Evolutionary conservation across 768 basidiomycete species (phyloP).

Genomic region (Mrakia blollopis): DNA sequence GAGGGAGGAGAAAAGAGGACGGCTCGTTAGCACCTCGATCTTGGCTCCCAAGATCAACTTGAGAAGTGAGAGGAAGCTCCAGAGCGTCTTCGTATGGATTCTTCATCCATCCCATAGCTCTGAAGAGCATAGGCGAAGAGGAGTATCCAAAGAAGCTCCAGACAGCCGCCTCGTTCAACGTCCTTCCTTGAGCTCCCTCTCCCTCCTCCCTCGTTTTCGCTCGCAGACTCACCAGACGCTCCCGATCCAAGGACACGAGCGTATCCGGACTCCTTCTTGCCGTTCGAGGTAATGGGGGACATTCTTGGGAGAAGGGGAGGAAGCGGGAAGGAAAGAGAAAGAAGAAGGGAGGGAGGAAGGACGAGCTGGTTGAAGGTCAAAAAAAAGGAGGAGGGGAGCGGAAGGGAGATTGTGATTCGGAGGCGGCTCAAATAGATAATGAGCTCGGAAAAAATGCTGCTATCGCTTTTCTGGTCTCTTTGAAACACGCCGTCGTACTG

Average conservation of each 20-base stretch:
- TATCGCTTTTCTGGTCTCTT: too few relatives aligned
- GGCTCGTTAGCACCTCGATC: neutral
- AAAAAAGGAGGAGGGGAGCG: neutral
- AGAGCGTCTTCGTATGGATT: neutral
- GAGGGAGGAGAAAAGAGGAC: neutral
- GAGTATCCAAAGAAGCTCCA: neutral
- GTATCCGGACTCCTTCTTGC: slow-evolving; percentile 65
- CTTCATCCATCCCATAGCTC: neutral
- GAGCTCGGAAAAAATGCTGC: too few relatives aligned
- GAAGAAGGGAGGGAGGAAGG: neutral
- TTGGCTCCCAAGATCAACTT: neutral
- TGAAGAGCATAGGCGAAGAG: too few relatives aligned
- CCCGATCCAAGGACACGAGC: slow-evolving; percentile 90
- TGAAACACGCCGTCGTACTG: too few relatives aligned
- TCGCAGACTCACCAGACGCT: slow-evolving; percentile 63
- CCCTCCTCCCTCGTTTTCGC: too few relatives aligned
- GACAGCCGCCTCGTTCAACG: neutral
- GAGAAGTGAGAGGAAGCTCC: neutral
- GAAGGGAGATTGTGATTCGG: neutral
- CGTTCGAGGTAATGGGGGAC: slow-evolving; percentile 24
- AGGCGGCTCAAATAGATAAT: neutral
- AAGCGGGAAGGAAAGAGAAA: neutral
- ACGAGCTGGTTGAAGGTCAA: neutral
- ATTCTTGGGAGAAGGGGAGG: neutral
- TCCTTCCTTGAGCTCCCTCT: neutral